phyloP scores from a whole-genome alignment of 352 stramenopile genomes.

The Nothophytophthora sp. region DNA sequence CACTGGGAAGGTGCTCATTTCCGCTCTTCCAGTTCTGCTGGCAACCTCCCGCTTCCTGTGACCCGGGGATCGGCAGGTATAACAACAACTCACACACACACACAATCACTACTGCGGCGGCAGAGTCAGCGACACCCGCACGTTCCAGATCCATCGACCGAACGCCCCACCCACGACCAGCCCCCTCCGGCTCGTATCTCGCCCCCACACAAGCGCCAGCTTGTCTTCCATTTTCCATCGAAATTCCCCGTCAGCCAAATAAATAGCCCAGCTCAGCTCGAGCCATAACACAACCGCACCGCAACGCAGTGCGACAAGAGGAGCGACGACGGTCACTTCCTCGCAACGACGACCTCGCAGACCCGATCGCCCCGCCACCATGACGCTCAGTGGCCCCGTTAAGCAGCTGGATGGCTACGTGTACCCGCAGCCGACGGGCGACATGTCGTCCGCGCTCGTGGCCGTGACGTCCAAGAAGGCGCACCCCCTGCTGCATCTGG shows the following conservation, averaged over 20 bases:
- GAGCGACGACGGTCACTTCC: no score
- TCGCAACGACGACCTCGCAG: no score
- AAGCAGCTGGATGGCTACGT: constrained; percentile 54
- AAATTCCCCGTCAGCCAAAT: constrained; percentile 13
- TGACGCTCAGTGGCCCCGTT: constrained; percentile 48
- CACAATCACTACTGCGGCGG: no score
- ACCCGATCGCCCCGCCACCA: constrained; percentile 12
- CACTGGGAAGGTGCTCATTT: constrained; percentile 20
- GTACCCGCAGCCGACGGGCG: constrained; percentile 29
- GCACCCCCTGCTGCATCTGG: constrained; percentile 25
- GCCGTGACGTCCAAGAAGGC: constrained; percentile 47
- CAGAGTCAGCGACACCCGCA: constrained; percentile 14
- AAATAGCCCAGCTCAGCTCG: constrained; percentile 1
- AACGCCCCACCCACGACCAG: constrained; percentile 7
- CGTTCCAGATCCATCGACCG: constrained; percentile 16
- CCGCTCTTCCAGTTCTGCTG: constrained; percentile 22
- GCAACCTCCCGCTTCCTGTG: no score
- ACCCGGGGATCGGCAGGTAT: no score
- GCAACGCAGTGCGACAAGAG: no score
- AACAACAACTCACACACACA: no score
- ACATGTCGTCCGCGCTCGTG: constrained; percentile 45
- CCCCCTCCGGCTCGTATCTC: constrained; percentile 16
- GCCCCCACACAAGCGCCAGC: constrained; percentile 15
- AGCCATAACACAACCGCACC: no score
- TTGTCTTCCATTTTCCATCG: constrained; percentile 13